Percentiles rank a stretch among this genome's conserved stretches.
phyloP scores from a whole-genome alignment of 352 stramenopile species.

The Vaucheria bursata region DNA sequence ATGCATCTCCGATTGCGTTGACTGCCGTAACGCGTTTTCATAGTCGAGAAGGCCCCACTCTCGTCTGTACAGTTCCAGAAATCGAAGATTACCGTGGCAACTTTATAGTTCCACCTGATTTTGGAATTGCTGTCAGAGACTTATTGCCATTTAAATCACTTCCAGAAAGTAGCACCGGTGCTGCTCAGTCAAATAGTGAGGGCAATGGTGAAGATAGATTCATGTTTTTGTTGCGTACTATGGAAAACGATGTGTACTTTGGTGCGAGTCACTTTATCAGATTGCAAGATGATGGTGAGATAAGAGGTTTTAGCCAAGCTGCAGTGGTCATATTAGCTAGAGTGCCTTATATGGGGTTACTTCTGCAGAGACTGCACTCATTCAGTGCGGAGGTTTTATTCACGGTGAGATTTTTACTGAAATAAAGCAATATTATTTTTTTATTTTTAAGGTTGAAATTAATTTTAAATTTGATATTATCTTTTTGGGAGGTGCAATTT shows the following conservation, averaged over 20 bases:
- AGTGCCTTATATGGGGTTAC: slow-evolving; percentile 27
- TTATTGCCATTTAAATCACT: slow-evolving; percentile 43
- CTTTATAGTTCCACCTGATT: background rate
- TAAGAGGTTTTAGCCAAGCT: slow-evolving; percentile 23
- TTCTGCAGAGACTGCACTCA: slow-evolving; percentile 31
- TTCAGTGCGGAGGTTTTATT: slow-evolving; percentile 34
- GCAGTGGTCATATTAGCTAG: slow-evolving; percentile 25
- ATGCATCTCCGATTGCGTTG: slow-evolving; percentile 19
- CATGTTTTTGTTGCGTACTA: slow-evolving; percentile 31
- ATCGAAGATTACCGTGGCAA: slow-evolving; percentile 8
- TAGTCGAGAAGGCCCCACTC: slow-evolving; percentile 22
- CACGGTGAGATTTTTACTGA: background rate
- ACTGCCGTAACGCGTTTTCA: slow-evolving; percentile 35
- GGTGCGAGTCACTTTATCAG: slow-evolving; percentile 40
- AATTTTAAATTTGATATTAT: no score
- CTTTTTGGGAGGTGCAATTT: no score
- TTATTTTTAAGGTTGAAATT: no score
- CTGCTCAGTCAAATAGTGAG: background rate
- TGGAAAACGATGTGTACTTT: slow-evolving; percentile 29
- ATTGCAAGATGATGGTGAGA: slow-evolving; percentile 14
- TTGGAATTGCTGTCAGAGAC: slow-evolving; percentile 2
- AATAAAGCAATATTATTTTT: no score
- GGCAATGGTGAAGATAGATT: slow-evolving; percentile 26
- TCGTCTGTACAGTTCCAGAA: slow-evolving; percentile 27
- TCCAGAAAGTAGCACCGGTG: slow-evolving; percentile 32